Evolutionary conservation across 75 land plant genomes (phyloP).

Genomic region (Selaginella moellendorffii): DNA sequence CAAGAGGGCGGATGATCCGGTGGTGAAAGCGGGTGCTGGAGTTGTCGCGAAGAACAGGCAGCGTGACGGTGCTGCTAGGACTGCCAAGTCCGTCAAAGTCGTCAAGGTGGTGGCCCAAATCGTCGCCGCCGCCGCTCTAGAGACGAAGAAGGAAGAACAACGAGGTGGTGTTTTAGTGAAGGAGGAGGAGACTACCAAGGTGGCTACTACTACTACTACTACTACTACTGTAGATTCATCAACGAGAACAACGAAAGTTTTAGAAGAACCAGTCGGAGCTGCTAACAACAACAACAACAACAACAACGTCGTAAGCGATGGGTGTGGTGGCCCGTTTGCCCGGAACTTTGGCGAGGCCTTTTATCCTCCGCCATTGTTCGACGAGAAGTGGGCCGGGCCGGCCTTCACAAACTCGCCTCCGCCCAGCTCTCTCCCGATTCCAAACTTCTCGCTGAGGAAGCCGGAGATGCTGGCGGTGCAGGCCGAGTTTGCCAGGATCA

Average conservation of each 20-base stretch:
- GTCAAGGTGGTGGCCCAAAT: not conserved
- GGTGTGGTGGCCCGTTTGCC: not conserved
- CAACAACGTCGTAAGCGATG: not conserved
- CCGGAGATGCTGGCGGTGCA: not conserved
- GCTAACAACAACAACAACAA: not conserved
- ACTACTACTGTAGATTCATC: too few relatives aligned
- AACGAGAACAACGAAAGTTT: not conserved
- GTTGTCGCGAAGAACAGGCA: not conserved
- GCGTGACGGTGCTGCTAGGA: not conserved
- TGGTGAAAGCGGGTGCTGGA: not conserved
- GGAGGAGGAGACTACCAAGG: not conserved
- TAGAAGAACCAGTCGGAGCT: not conserved
- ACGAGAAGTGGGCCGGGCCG: constrained; percentile 74
- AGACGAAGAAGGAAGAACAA: not conserved
- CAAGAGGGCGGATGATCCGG: not conserved
- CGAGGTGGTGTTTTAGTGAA: not conserved
- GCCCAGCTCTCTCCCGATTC: constrained; percentile 63
- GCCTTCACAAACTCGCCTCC: constrained; percentile 70
- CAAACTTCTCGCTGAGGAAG: constrained; percentile 39
- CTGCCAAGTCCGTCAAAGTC: too few relatives aligned
- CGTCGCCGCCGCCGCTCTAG: not conserved
- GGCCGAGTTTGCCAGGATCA: not conserved
- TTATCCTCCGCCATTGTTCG: not conserved
- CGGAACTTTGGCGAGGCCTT: not conserved
- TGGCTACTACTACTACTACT: too few relatives aligned